phyloP scores from a whole-genome alignment of 169 alveolate species.

The Plasmodium berghei region DNA sequence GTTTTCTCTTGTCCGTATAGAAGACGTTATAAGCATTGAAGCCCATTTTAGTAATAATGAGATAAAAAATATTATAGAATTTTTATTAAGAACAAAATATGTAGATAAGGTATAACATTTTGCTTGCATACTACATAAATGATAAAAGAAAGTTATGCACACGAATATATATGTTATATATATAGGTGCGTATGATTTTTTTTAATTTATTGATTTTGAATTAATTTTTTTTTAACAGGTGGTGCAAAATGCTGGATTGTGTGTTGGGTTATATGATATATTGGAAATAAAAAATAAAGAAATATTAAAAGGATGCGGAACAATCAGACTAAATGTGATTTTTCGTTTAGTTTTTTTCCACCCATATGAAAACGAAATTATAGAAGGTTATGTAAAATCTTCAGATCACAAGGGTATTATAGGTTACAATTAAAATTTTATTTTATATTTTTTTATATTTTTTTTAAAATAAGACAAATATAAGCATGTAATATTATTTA shows the following conservation, averaged over 20 bases:
- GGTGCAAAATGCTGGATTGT: conserved; percentile 57
- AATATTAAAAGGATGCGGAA: conserved; percentile 45
- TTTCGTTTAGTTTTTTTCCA: conserved; percentile 50
- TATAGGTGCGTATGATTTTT: too few relatives aligned
- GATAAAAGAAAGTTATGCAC: background rate
- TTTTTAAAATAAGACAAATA: background rate
- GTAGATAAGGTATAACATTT: conserved; percentile 39
- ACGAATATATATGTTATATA: too few relatives aligned
- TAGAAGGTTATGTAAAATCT: conserved; percentile 57
- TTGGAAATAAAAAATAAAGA: conserved; percentile 56
- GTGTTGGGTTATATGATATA: conserved; percentile 65
- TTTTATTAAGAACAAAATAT: conserved; percentile 57
- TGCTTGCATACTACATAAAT: background rate
- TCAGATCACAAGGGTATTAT: conserved; percentile 64
- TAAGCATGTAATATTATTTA: background rate
- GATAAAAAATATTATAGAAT: conserved; percentile 51
- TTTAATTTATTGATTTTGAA: background rate
- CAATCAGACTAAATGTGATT: conserved; percentile 48
- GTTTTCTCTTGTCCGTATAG: conserved; percentile 66
- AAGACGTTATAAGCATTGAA: conserved; percentile 57
- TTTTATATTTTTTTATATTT: background rate
- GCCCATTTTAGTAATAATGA: conserved; percentile 61
- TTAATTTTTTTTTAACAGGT: conserved; percentile 10
- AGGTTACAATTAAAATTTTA: background rate
- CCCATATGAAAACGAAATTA: conserved; percentile 70